phyloP scores from a whole-genome alignment of 2,329 filamentous ascomycete species.

The Metarhizium guizhouense region DNA sequence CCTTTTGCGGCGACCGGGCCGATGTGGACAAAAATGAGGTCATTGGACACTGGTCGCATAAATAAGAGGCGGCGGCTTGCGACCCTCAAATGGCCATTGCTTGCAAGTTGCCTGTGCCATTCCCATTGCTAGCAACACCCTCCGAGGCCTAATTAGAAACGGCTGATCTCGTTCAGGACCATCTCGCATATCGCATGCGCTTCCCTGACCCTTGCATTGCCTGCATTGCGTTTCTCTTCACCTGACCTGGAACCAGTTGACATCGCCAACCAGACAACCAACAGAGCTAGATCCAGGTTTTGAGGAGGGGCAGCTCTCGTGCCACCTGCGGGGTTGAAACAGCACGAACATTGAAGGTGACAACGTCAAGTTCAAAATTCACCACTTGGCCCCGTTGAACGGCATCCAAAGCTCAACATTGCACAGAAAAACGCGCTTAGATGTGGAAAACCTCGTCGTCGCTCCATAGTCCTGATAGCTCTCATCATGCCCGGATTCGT shows the following conservation, averaged over 20 bases:
- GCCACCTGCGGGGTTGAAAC: constrained; percentile 1
- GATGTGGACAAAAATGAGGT: no score
- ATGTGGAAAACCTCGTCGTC: not conserved
- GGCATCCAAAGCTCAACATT: no score
- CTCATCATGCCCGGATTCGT: constrained; percentile 47
- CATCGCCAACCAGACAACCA: not conserved
- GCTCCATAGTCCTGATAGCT: not conserved
- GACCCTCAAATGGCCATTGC: not conserved
- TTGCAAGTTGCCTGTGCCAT: not conserved
- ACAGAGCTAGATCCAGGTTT: not conserved
- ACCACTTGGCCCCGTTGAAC: not conserved
- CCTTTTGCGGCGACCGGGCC: no score
- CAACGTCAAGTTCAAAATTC: not conserved
- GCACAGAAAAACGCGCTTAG: no score
- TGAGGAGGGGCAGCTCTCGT: constrained; percentile 1
- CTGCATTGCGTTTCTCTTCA: not conserved
- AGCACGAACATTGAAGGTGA: not conserved
- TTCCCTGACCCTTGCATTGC: not conserved
- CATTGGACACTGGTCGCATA: no score
- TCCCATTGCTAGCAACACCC: no score
- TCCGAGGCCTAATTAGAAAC: not conserved
- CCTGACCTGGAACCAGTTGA: not conserved
- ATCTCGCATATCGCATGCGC: not conserved
- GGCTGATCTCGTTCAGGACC: not conserved
- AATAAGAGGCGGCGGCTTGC: no score